Base-by-base conservation (phyloP, 495 filamentous ascomycete species). In the Penicillium subrubescens region DNA sequence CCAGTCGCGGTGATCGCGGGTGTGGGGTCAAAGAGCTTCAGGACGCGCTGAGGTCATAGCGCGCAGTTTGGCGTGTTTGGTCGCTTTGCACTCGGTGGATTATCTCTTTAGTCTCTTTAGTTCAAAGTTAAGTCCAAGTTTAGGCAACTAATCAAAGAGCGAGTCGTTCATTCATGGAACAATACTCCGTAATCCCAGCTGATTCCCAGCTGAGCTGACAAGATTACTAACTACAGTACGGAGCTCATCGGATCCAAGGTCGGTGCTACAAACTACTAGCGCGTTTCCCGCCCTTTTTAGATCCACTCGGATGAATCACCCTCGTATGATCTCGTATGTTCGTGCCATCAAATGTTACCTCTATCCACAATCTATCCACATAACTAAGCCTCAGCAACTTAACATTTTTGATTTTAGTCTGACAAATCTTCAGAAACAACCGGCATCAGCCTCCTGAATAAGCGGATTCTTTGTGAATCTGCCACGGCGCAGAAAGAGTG, bases 21-120 rank as follows among this genome's bases (percentile, higher is more conserved):
- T 69, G 66, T 65, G 51, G 69, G 64, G 54, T 29, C 25, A n/a
- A 53, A 31, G 54, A 59, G 19, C 48, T 59, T 37, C 29, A 62
- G 29, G 41, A 17, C 21, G 44, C 23, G 44, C 23, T 61, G 67
- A 65, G 65, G 67, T 69, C 67, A 69, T 66, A 63, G 44, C 44
- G 64, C 39, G 35, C n/a, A 15, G 53, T 69, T 67, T 37, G 35
- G 11, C 19, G 27, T 37, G 37, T 60, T 67, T 67, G 65, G 41
- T 39, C 10, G 1, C 25, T 67, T 67, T 67, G 57, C 23, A 29
- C 8, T 31, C 17, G 37, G 37, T 41, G 37, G 37, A 41, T 41
- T 41, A 6, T 15, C 11, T 39, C 12, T 35, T 35, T 35, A 11
- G 35, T 15, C 10, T 10, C 11, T 39, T 39, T 39, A 39, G 35